Evolutionary conservation across 1,284 basidiomycete species (phyloP).

Genomic region (Erythrobasidium hasegawianum): DNA sequence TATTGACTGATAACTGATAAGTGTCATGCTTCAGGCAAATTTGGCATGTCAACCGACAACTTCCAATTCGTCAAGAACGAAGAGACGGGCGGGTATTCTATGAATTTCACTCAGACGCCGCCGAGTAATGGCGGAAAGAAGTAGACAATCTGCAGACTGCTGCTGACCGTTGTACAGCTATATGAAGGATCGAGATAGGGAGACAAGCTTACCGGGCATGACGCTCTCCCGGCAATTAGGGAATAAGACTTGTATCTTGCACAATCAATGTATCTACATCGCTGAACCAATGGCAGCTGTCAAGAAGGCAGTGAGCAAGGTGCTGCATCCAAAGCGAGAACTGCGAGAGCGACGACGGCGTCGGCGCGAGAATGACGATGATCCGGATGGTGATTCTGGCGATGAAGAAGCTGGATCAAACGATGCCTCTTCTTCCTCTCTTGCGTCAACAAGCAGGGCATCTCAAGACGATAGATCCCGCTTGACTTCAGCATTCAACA

Average conservation of each 20-base stretch:
- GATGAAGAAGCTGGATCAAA: neutral
- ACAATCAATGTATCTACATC: no score
- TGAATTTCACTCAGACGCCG: slow-evolving; percentile 66
- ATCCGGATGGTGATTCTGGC: neutral
- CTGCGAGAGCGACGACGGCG: neutral
- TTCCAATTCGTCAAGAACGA: slow-evolving; percentile 91
- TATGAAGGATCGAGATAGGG: no score
- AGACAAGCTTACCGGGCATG: no score
- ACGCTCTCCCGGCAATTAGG: no score
- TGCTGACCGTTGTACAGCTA: no score
- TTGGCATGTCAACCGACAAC: slow-evolving; percentile 51
- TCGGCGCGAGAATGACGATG: neutral
- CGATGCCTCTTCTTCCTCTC: no score
- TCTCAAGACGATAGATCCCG: no score
- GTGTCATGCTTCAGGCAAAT: slow-evolving; percentile 44
- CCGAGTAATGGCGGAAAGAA: neutral
- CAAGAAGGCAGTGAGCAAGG: slow-evolving; percentile 1
- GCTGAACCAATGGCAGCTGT: neutral
- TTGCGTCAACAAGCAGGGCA: no score
- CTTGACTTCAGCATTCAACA: no score
- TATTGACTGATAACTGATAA: neutral
- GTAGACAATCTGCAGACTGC: neutral
- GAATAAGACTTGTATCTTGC: no score
- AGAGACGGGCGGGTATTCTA: slow-evolving; percentile 72
- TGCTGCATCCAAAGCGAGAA: neutral